Conservation (phyloP, 345 rosid species). For the Clarkia xantiana region DNA sequence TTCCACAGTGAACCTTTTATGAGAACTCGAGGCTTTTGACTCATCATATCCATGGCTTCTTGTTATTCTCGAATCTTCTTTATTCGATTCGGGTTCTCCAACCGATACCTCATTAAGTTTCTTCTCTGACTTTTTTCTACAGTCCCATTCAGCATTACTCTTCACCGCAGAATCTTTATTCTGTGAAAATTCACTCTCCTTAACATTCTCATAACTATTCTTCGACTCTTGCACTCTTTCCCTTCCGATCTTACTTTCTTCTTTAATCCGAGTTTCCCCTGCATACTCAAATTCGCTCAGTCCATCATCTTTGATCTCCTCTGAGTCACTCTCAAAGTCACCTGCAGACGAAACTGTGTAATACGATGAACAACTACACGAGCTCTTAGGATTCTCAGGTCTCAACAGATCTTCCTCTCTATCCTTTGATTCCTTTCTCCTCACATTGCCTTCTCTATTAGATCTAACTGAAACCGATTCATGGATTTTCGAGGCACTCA, state of each 20-base stretch:
- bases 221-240: slow-evolving; percentile 8
- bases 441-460: slow-evolving; percentile 15
- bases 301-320: slow-evolving; percentile 23
- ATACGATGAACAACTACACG: slow-evolving; percentile 64
- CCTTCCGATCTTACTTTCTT: slow-evolving; percentile 12
- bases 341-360: slow-evolving; percentile 53
- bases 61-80: slow-evolving; percentile 23
- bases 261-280: slow-evolving; percentile 11
- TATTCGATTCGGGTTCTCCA: slow-evolving; percentile 27
- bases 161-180: slow-evolving; percentile 9
- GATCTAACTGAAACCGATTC: slow-evolving; percentile 12
- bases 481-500: slow-evolving; percentile 17
- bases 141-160: slow-evolving; percentile 31
- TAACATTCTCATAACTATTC: slow-evolving; percentile 9
- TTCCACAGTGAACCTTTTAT: slow-evolving; percentile 11
- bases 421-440: slow-evolving; percentile 19
- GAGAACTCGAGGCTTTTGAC: slow-evolving; percentile 18
- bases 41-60: slow-evolving; percentile 21
- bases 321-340: slow-evolving; percentile 46
- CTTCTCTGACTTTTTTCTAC: slow-evolving; percentile 61
- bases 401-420: slow-evolving; percentile 16
- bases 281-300: slow-evolving; percentile 19
- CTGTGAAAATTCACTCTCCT: slow-evolving; percentile 13
- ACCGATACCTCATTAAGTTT: slow-evolving; percentile 25
- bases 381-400: slow-evolving; percentile 17